Conservation (phyloP, 139 green algal genomes). For the Coccomyxa sp. region DNA sequence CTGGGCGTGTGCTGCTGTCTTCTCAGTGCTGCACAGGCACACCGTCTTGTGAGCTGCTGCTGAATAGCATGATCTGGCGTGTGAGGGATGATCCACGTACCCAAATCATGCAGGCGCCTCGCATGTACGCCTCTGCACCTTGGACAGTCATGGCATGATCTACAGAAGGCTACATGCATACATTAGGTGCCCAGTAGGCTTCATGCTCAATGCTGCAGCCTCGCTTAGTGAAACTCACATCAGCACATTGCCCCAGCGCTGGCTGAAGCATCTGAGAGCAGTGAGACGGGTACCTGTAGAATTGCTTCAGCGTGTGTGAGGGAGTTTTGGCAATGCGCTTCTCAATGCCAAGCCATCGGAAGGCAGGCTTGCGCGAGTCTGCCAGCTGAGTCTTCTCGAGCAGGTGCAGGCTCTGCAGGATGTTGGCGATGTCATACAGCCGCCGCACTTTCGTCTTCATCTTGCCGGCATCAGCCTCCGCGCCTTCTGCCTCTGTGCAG, state of each 20-base stretch:
- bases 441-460: constrained; percentile 62
- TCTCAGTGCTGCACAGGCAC: not conserved
- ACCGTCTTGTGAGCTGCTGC: too few relatives aligned
- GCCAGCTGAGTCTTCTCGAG: constrained; percentile 43
- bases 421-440: constrained; percentile 79
- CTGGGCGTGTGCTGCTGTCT: not conserved
- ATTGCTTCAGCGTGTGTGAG: not conserved
- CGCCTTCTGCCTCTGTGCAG: not conserved
- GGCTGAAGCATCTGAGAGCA: not conserved
- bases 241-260: too few relatives aligned
- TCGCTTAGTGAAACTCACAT: too few relatives aligned
- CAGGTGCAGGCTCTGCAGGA: constrained; percentile 50
- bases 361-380: constrained; percentile 42
- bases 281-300: not conserved
- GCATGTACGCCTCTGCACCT: too few relatives aligned
- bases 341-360: constrained; percentile 33
- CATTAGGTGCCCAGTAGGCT: too few relatives aligned
- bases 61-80: too few relatives aligned
- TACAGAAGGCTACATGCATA: too few relatives aligned
- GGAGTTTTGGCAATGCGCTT: not conserved
- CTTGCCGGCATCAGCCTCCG: constrained; percentile 26
- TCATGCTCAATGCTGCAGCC: too few relatives aligned
- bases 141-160: too few relatives aligned
- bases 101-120: too few relatives aligned
- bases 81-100: too few relatives aligned